phyloP scores from a whole-genome alignment of 495 filamentous ascomycete genomes.

The Penicillium steckii region DNA sequence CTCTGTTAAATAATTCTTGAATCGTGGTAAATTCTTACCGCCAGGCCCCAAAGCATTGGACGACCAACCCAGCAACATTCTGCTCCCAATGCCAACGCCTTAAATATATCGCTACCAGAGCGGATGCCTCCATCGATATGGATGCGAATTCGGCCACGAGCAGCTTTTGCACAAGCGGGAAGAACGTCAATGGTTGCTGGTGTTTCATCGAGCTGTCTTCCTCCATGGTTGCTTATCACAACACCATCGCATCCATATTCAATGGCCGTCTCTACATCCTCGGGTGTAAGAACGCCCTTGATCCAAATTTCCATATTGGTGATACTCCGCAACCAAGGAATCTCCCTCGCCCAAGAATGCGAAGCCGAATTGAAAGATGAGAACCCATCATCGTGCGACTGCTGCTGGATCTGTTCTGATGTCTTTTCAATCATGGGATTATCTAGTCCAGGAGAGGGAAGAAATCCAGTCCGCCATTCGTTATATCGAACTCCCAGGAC shows the following conservation, averaged over 20 bases:
- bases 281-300: conserved; percentile 56
- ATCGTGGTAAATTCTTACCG: conserved; percentile 18
- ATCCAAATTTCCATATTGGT: conserved; percentile 57
- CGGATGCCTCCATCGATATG: conserved; percentile 66
- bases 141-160: conserved; percentile 58
- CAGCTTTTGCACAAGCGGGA: conserved; percentile 62
- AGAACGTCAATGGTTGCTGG: conserved; percentile 60
- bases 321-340: conserved; percentile 43
- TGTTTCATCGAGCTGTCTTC: conserved; percentile 63
- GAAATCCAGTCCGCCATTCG: conserved; percentile 43
- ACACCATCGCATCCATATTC: conserved; percentile 57
- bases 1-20: background rate
- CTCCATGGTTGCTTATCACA: conserved; percentile 70
- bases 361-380: conserved; percentile 58
- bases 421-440: conserved; percentile 55
- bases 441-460: conserved; percentile 29
- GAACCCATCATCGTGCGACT: conserved; percentile 53
- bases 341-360: conserved; percentile 58
- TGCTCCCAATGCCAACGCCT: conserved; percentile 65
- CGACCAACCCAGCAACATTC: conserved; percentile 65
- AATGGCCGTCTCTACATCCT: conserved; percentile 53
- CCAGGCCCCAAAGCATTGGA: conserved; percentile 52
- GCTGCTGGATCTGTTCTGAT: conserved; percentile 62
- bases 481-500: conserved; percentile 59
- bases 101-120: conserved; percentile 67